Evolutionary conservation across 2,329 filamentous ascomycete genomes (phyloP).

Genomic region (Exserohilum rostratum): DNA sequence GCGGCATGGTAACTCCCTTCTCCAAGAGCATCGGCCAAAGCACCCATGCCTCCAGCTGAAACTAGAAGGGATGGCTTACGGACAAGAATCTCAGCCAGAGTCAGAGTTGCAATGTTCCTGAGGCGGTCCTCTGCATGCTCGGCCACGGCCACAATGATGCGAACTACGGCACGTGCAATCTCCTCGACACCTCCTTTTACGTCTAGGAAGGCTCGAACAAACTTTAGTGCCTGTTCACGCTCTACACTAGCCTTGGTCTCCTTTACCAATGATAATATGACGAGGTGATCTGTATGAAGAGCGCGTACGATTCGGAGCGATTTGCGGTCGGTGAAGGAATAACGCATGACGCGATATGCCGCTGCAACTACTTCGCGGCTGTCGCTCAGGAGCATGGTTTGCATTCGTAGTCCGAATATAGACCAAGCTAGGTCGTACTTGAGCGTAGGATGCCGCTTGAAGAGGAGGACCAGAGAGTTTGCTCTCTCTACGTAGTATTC

Average conservation of each 20-base stretch:
- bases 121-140: constrained; percentile 85
- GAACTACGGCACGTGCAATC: constrained; percentile 82
- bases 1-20: constrained; percentile 93
- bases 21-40: constrained; percentile 87
- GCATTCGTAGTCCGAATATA: constrained; percentile 89
- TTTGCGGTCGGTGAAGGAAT: constrained; percentile 88
- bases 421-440: constrained; percentile 98
- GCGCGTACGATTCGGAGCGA: constrained; percentile 87
- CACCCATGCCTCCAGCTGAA: constrained; percentile 80
- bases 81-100: constrained; percentile 87
- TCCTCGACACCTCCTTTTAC: constrained; percentile 91
- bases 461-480: constrained; percentile 93
- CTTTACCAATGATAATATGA: constrained; percentile 90
- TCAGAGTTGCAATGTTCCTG: constrained; percentile 89
- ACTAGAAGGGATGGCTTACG: constrained; percentile 82
- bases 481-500: constrained; percentile 95
- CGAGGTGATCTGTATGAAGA: constrained; percentile 89
- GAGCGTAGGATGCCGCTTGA: constrained; percentile 87
- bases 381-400: constrained; percentile 94
- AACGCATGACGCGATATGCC: constrained; percentile 89
- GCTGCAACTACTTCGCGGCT: constrained; percentile 95
- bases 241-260: constrained; percentile 97
- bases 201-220: constrained; percentile 91
- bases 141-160: constrained; percentile 88
- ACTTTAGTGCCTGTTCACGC: constrained; percentile 94